phyloP scores from a whole-genome alignment of 495 filamentous ascomycete species.

The Penicillium canariense region DNA sequence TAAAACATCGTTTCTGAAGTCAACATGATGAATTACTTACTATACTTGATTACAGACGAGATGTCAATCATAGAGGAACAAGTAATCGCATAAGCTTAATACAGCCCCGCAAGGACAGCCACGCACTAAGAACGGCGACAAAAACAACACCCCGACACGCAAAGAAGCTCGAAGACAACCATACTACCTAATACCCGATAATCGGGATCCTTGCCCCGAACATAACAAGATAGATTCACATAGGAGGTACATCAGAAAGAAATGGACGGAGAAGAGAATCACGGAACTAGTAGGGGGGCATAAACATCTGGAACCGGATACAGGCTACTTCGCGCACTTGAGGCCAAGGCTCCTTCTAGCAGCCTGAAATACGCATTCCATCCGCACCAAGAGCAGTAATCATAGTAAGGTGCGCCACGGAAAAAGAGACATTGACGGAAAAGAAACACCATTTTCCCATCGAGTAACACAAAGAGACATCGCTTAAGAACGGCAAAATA shows the following conservation, averaged over 20 bases:
- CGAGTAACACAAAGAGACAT: slow-evolving; percentile 30
- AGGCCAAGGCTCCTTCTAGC: background rate
- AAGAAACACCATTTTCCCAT: slow-evolving; percentile 33
- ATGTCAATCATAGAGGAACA: background rate
- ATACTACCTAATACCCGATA: background rate
- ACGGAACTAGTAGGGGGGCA: background rate
- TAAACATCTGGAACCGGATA: background rate
- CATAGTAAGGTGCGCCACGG: slow-evolving; percentile 7
- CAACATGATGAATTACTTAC: background rate
- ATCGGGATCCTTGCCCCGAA: background rate
- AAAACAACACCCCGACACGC: background rate
- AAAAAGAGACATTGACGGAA: slow-evolving; percentile 11
- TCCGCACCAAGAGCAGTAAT: background rate
- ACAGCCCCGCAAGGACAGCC: background rate
- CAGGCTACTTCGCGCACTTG: background rate
- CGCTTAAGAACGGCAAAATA: slow-evolving; percentile 42
- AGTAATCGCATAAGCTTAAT: background rate
- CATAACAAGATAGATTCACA: background rate
- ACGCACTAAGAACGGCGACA: no score
- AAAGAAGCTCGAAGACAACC: background rate
- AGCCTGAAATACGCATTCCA: background rate
- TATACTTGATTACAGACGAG: background rate
- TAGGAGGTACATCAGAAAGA: slow-evolving; percentile 4
- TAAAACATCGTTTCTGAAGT: background rate
- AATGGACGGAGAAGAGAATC: slow-evolving; percentile 1